phyloP scores from a whole-genome alignment of 768 basidiomycete genomes.

The Podaxis sp. region DNA sequence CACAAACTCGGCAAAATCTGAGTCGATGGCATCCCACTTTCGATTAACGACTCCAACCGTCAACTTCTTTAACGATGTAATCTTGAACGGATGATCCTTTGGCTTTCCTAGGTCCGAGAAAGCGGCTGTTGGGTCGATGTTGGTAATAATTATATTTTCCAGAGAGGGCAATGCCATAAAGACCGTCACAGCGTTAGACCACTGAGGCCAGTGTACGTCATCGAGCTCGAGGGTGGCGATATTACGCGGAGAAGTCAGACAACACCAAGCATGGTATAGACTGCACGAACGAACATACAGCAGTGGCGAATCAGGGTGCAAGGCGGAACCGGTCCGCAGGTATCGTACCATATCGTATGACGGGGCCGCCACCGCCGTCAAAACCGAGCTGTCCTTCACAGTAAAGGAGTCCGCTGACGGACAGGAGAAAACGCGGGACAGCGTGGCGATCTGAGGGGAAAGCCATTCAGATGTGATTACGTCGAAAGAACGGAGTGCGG shows the following conservation, averaged over 20 bases:
- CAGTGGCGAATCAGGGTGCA: conserved; percentile 8
- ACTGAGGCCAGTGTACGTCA: conserved; percentile 17
- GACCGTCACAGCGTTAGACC: conserved; percentile 14
- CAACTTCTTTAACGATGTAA: conserved; percentile 21
- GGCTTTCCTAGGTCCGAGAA: conserved; percentile 13
- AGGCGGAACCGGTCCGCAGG: conserved; percentile 4
- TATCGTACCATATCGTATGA: conserved; percentile 22
- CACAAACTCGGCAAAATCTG: conserved; percentile 21
- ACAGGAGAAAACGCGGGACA: conserved; percentile 22
- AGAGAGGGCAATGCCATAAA: conserved; percentile 20
- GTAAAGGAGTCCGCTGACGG: conserved; percentile 22
- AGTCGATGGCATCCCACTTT: not conserved
- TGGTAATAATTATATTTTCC: conserved; percentile 19
- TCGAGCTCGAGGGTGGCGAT: conserved; percentile 23
- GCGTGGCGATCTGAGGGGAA: conserved; percentile 17
- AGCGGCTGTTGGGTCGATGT: conserved; percentile 17
- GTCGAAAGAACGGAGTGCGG: conserved; percentile 20
- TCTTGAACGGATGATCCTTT: conserved; percentile 5
- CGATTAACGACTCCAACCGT: conserved; percentile 16
- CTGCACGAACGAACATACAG: conserved; percentile 19
- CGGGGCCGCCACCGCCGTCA: not conserved
- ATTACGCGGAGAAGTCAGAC: conserved; percentile 13
- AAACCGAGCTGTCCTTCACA: conserved; percentile 18
- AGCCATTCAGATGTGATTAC: conserved; percentile 29
- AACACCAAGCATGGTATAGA: conserved; percentile 18